Percentiles rank a stretch among this genome's conserved stretches.
Evolutionary conservation across 805 yeast genomes (phyloP).

Genomic region (Starmera amethionina): DNA sequence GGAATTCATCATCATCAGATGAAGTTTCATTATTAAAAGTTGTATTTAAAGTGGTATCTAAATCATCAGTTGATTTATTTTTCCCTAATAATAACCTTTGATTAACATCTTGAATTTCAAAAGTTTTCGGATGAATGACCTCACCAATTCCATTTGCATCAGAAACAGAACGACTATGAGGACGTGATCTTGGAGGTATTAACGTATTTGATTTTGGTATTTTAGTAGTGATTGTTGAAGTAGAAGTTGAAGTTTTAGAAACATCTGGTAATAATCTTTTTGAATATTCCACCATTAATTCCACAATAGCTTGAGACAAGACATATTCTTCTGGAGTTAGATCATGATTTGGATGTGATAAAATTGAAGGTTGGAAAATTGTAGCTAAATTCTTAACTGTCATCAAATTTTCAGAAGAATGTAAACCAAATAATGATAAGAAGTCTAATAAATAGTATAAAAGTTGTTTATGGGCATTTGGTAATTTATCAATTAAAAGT

Average conservation of each 20-base stretch:
- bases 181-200: constrained; percentile 11
- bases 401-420: constrained; percentile 76
- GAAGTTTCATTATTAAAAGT: neutral
- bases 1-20: neutral
- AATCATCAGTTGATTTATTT: no score
- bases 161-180: constrained; percentile 33
- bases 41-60: no score
- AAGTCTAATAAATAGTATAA: constrained; percentile 81
- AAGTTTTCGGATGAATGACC: constrained; percentile 24
- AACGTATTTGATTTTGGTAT: neutral
- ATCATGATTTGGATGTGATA: constrained; percentile 89
- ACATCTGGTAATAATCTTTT: constrained; percentile 61
- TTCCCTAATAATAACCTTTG: no score
- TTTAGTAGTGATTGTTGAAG: neutral
- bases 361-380: constrained; percentile 91
- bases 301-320: constrained; percentile 75
- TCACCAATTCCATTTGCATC: constrained; percentile 35
- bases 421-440: constrained; percentile 73
- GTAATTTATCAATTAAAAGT: constrained; percentile 53
- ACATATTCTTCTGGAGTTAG: constrained; percentile 89
- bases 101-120: constrained; percentile 9
- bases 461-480: constrained; percentile 71
- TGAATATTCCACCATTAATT: constrained; percentile 81
- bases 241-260: constrained; percentile 17
- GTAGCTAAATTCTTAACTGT: constrained; percentile 90